A percentile compares a stretch with the other conserved stretches of the same genome.
phyloP scores from a whole-genome alignment of 371 early-diverging fungal species.

The Chytridium lagenaria region DNA sequence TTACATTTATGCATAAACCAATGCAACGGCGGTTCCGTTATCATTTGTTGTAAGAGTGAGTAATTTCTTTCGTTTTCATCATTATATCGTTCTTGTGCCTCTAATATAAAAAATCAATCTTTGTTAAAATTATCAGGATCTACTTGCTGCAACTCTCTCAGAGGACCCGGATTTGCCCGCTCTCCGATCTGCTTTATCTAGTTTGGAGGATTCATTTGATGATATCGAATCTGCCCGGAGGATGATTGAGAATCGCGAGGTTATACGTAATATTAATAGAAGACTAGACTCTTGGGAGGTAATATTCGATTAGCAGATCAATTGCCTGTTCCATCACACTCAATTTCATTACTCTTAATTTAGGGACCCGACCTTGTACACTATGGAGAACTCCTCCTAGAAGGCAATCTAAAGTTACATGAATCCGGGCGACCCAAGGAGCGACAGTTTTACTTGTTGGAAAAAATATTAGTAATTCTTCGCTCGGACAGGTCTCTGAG shows the following conservation, averaged over 20 bases:
- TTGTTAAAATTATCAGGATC: background rate
- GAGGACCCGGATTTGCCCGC: background rate
- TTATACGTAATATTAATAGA: conserved; percentile 22
- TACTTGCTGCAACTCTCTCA: background rate
- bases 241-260: conserved; percentile 27
- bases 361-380: conserved; percentile 29
- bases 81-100: too few species aligned
- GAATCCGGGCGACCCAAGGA: conserved; percentile 30
- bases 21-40: conserved; percentile 31
- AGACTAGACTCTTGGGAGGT: conserved; percentile 36
- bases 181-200: background rate
- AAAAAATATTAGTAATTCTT: conserved; percentile 28
- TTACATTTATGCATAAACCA: conserved; percentile 35
- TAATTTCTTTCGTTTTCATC: background rate
- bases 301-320: too few species aligned
- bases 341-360: background rate
- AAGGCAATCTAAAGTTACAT: conserved; percentile 34
- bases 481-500: conserved; percentile 19
- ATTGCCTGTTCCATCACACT: too few species aligned
- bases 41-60: conserved; percentile 11
- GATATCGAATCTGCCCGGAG: conserved; percentile 21
- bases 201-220: conserved; percentile 15
- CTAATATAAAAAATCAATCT: too few species aligned
- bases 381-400: conserved; percentile 35
- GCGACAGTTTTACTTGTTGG: conserved; percentile 35